These are phyloP conservation scores for Pezicula rhizophila DNA, from an alignment of 2,329 filamentous ascomycete species.

Conservation along the genomic window DNA sequence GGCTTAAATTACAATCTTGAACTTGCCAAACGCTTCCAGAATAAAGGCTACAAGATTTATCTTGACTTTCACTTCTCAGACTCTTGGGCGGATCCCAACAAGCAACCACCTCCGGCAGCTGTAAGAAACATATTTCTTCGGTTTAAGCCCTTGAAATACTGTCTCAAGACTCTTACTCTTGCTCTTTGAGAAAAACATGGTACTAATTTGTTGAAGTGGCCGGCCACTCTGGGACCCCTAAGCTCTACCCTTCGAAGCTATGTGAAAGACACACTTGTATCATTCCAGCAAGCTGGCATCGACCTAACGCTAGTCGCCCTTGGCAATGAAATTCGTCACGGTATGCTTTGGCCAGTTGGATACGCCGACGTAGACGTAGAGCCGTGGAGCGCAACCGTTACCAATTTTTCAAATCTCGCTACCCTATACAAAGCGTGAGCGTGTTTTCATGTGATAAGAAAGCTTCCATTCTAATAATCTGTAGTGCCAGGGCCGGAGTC, in stretches of 20 bases:
- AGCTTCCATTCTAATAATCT: background rate
- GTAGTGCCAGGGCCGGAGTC: constrained; percentile 45
- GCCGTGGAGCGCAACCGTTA: constrained; percentile 23
- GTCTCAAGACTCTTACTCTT: too few species aligned
- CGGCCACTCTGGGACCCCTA: constrained; percentile 49
- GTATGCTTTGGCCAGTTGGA: constrained; percentile 61
- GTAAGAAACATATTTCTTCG: too few species aligned
- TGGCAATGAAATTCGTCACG: constrained; percentile 67
- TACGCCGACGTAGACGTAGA: constrained; percentile 36
- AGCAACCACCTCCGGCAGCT: constrained; percentile 56
- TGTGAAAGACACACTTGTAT: constrained; percentile 54
- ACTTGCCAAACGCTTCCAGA: constrained; percentile 57
- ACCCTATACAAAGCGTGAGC: constrained; percentile 48
- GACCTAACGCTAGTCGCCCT: constrained; percentile 58
- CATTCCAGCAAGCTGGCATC: constrained; percentile 51
- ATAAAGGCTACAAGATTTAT: constrained; percentile 50
- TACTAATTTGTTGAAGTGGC: constrained; percentile 38
- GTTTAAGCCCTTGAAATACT: too few species aligned
- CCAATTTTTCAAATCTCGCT: constrained; percentile 52
- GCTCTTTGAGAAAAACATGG: too few species aligned
- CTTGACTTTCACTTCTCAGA: constrained; percentile 54
- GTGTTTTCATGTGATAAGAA: background rate
- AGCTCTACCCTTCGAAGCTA: constrained; percentile 60
- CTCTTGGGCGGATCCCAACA: constrained; percentile 58
- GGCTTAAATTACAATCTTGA: constrained; percentile 63